Conservation (phyloP, 2,329 filamentous ascomycete species). For the Clarireedia paspali region DNA sequence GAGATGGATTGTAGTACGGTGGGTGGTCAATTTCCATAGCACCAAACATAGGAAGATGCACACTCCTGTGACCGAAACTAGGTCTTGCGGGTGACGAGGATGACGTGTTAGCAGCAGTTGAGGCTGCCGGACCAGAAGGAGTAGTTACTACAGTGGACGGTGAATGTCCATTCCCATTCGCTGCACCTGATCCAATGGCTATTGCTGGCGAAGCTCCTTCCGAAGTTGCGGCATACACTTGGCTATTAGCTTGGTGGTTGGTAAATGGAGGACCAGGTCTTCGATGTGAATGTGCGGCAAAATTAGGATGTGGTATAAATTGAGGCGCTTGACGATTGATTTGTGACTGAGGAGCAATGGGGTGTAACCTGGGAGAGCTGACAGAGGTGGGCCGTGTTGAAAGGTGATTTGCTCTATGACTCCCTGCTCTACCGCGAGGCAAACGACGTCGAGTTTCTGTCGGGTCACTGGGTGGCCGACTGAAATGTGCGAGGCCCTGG, state of each 20-base stretch:
- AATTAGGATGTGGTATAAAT: slow-evolving; percentile 3
- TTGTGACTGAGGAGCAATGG: slow-evolving; percentile 6
- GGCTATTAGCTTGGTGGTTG: slow-evolving; percentile 1
- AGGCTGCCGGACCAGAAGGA: background rate
- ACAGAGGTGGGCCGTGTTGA: slow-evolving; percentile 18
- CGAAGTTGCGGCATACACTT: background rate
- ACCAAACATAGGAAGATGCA: background rate
- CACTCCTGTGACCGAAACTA: background rate
- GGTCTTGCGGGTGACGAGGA: background rate
- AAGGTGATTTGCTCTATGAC: slow-evolving; percentile 13
- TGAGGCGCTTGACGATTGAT: slow-evolving; percentile 1
- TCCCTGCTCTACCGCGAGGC: slow-evolving; percentile 17
- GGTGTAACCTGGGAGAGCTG: slow-evolving; percentile 17
- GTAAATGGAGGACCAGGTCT: slow-evolving; percentile 9
- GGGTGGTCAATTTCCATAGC: background rate
- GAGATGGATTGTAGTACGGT: background rate
- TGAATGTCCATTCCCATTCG: background rate
- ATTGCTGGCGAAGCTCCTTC: slow-evolving; percentile 4
- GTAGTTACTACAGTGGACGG: background rate
- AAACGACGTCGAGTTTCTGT: slow-evolving; percentile 20
- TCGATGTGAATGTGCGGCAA: background rate
- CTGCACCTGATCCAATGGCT: background rate
- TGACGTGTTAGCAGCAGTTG: background rate
- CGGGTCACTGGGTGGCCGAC: slow-evolving; percentile 14
- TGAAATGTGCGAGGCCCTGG: background rate